These are phyloP conservation scores for Aspergillus saccharolyticus DNA, from an alignment of 495 filamentous ascomycete genomes.

Conservation along the genomic window DNA sequence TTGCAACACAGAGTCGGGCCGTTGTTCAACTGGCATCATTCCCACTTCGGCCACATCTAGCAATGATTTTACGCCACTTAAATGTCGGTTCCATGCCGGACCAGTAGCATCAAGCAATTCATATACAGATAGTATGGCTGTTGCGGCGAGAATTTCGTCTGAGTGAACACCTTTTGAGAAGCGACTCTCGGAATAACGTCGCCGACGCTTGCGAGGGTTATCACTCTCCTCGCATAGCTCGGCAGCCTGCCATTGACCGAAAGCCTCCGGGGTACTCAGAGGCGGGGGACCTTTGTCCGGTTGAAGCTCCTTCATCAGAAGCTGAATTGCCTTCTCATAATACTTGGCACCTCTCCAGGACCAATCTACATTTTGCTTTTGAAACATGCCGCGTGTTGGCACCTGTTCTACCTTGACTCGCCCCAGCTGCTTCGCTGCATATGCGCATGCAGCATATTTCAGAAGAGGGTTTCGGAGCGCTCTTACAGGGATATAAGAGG, in stretches of 20 bases:
- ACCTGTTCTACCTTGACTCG: constrained; percentile 49
- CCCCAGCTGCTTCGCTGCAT: constrained; percentile 58
- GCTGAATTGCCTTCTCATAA: constrained; percentile 59
- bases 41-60: constrained; percentile 59
- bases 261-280: constrained; percentile 30
- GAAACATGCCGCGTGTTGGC: constrained; percentile 43
- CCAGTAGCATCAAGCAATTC: constrained; percentile 59
- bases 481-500: constrained; percentile 53
- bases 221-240: constrained; percentile 30
- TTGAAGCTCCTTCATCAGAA: constrained; percentile 55
- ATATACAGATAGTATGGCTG: constrained; percentile 59
- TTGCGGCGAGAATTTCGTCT: constrained; percentile 58
- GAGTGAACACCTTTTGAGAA: constrained; percentile 43
- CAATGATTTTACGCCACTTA: constrained; percentile 58
- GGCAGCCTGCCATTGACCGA: constrained; percentile 36
- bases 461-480: constrained; percentile 52
- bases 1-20: constrained; percentile 26
- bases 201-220: constrained; percentile 35
- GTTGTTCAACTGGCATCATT: constrained; percentile 54
- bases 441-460: constrained; percentile 56
- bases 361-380: constrained; percentile 49
- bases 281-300: constrained; percentile 39
- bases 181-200: constrained; percentile 36
- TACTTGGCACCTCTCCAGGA: constrained; percentile 54
- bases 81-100: constrained; percentile 58